phyloP scores from a whole-genome alignment of 345 rosid species.

The Pseudoturritis turrita region DNA sequence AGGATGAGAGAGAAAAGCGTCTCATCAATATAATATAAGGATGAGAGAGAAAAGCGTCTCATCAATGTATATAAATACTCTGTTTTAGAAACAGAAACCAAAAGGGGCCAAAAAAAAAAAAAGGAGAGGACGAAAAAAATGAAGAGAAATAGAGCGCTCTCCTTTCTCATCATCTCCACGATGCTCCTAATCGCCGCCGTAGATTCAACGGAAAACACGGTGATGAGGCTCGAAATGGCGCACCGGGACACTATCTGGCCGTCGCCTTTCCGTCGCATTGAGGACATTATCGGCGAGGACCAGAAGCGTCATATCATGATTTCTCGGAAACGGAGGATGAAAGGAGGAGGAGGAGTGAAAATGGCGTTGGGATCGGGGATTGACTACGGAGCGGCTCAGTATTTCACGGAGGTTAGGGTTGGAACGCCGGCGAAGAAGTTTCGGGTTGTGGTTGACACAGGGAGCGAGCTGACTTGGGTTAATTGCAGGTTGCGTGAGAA shows the following conservation, averaged over 20 bases:
- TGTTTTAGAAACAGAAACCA: slow-evolving; percentile 16
- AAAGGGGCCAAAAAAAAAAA: slow-evolving; percentile 1
- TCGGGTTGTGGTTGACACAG: slow-evolving; percentile 49
- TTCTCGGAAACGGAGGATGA: neutral
- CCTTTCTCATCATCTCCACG: slow-evolving; percentile 8
- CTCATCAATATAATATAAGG: neutral
- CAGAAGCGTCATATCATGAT: slow-evolving; percentile 35
- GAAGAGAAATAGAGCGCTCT: slow-evolving; percentile 3
- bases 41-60: slow-evolving; percentile 2
- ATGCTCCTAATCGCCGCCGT: slow-evolving; percentile 3
- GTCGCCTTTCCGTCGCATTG: slow-evolving; percentile 4
- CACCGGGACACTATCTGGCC: slow-evolving; percentile 18
- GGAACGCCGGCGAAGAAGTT: slow-evolving; percentile 63
- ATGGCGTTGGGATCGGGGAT: slow-evolving; percentile 40
- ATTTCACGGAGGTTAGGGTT: slow-evolving; percentile 39
- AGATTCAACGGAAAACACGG: neutral
- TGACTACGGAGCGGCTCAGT: slow-evolving; percentile 49
- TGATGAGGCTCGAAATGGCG: slow-evolving; percentile 1
- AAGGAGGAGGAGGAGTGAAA: slow-evolving; percentile 14
- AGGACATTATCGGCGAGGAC: slow-evolving; percentile 37
- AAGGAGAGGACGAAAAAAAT: slow-evolving; percentile 19
- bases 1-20: no score
- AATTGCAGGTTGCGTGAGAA: slow-evolving; percentile 33
- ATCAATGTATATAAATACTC: slow-evolving; percentile 21
- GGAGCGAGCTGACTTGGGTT: slow-evolving; percentile 60